These are phyloP conservation scores for Acorus gramineus DNA, from an alignment of 106 monocot genomes.

Conservation along the genomic window DNA sequence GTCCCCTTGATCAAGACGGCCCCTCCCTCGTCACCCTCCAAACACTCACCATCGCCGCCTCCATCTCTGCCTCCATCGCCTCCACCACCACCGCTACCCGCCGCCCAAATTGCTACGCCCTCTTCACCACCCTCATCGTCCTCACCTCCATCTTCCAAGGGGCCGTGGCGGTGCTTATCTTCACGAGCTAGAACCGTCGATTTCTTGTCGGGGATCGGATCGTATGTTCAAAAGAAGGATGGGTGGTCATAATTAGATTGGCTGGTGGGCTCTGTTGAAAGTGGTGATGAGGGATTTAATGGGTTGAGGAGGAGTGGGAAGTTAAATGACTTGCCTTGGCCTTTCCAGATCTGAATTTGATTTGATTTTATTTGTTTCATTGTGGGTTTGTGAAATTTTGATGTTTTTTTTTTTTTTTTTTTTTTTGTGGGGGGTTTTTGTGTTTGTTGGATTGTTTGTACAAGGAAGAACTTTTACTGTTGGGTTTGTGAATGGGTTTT, in stretches of 20 bases:
- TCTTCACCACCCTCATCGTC: slow-evolving; percentile 71
- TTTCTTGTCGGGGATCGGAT: slow-evolving; percentile 50
- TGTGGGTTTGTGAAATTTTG: too few relatives aligned
- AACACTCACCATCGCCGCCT: slow-evolving; percentile 49
- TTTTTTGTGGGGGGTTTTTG: too few relatives aligned
- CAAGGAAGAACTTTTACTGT: too few relatives aligned
- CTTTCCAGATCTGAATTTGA: slow-evolving; percentile 71
- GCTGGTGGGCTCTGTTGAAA: slow-evolving; percentile 57
- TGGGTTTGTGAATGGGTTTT: too few relatives aligned
- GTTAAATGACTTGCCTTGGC: slow-evolving; percentile 58
- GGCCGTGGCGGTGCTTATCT: slow-evolving; percentile 54
- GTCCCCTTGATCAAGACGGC: too few relatives aligned
- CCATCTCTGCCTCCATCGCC: slow-evolving; percentile 44
- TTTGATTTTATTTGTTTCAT: too few relatives aligned
- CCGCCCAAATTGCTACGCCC: slow-evolving; percentile 53
- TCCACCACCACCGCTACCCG: too few relatives aligned
- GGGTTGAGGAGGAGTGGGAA: slow-evolving; percentile 29
- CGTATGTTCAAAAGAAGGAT: slow-evolving; percentile 65
- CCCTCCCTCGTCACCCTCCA: slow-evolving; percentile 86
- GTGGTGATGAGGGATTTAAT: slow-evolving; percentile 14
- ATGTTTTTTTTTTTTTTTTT: too few relatives aligned
- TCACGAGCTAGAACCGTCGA: slow-evolving; percentile 57
- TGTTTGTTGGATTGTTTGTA: too few relatives aligned
- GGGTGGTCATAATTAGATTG: slow-evolving; percentile 60
- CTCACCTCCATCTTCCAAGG: slow-evolving; percentile 85